Percentiles rank a stretch among this genome's conserved stretches.
phyloP scores from a whole-genome alignment of 2,329 filamentous ascomycete species.

The Neonectria punicea region DNA sequence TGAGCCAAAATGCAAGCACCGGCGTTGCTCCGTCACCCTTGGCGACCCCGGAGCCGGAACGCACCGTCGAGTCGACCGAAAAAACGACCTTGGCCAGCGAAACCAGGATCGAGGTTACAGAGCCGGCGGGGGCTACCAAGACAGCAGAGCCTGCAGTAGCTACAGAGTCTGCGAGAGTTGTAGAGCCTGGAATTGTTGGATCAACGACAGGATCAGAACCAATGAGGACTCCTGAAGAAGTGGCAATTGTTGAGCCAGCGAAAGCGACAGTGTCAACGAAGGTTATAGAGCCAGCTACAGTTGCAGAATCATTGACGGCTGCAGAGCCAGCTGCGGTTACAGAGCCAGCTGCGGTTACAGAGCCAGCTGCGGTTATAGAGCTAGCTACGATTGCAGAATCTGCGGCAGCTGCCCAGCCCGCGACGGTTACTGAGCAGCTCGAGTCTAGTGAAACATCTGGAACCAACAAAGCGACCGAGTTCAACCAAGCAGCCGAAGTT shows the following conservation, averaged over 20 bases:
- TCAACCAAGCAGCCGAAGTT: background rate
- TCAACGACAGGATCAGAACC: no score
- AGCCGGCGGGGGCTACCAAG: background rate
- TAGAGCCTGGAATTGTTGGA: no score
- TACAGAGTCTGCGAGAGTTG: no score
- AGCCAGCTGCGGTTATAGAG: no score
- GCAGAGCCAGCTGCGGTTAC: no score
- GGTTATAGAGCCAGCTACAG: no score
- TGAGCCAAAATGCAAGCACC: slow-evolving; percentile 31
- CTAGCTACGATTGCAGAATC: no score
- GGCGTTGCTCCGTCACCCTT: background rate
- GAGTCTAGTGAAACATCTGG: background rate
- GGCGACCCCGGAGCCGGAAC: background rate
- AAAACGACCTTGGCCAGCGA: background rate
- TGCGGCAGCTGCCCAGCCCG: background rate
- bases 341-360: no score
- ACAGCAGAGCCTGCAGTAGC: background rate
- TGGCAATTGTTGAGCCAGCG: no score
- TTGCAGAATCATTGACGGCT: no score
- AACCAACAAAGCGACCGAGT: background rate
- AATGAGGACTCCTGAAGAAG: no score
- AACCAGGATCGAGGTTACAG: background rate
- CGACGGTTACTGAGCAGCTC: background rate
- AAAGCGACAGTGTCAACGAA: no score
- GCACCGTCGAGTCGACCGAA: background rate